Evolutionary conservation across 257 asterid genomes (phyloP).

Genomic region (Solanum dulcamara): DNA sequence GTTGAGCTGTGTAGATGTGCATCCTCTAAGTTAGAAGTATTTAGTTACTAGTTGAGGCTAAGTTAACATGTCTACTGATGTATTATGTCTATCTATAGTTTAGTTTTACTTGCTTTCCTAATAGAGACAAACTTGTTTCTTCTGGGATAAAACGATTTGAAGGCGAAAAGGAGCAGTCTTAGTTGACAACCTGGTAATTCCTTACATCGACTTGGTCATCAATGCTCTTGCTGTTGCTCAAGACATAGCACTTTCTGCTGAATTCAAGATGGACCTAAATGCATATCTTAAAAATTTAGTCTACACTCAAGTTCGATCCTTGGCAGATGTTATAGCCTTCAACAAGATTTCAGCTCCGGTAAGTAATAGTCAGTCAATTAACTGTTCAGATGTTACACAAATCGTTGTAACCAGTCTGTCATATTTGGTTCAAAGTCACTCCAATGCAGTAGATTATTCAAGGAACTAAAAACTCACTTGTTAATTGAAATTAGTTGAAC

Average conservation of each 20-base stretch:
- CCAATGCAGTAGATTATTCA: not conserved
- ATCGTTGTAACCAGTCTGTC: not conserved
- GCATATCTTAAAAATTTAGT: constrained; percentile 19
- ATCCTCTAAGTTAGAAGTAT: not conserved
- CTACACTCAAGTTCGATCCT: constrained; percentile 26
- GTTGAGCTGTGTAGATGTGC: not conserved
- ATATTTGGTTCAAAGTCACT: not conserved
- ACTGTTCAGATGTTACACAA: not conserved
- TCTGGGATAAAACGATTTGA: not conserved
- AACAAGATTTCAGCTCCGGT: constrained; percentile 1
- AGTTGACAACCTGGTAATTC: constrained; percentile 21
- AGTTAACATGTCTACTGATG: not conserved
- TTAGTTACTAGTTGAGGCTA: not conserved
- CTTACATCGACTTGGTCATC: not conserved
- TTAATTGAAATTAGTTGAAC: not conserved
- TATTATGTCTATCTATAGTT: not conserved
- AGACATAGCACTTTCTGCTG: constrained; percentile 2
- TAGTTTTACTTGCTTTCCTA: not conserved
- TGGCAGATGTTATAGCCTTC: constrained; percentile 31
- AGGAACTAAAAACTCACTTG: not conserved
- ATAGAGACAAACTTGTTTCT: not conserved
- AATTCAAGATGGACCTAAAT: constrained; percentile 30
- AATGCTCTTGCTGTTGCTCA: not conserved
- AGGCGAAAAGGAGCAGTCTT: constrained; percentile 34
- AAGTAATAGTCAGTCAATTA: not conserved